These are phyloP conservation scores for Solanum okadae DNA, from an alignment of 257 asterid species.

Conservation along the genomic window DNA sequence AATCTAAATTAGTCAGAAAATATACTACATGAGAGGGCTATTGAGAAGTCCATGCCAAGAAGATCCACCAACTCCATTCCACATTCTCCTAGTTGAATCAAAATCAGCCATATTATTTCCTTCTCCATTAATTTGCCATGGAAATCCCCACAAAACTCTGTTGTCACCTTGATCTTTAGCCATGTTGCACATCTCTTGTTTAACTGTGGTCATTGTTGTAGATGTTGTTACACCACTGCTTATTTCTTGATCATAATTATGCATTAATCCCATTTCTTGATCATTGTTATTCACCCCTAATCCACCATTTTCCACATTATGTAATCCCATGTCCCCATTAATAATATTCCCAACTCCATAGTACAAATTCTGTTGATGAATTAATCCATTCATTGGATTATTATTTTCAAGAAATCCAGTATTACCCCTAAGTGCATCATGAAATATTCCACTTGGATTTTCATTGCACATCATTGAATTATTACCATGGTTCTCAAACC, in stretches of 20 bases:
- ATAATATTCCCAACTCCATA: constrained; percentile 16
- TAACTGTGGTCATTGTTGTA: constrained; percentile 32
- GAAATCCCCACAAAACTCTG: constrained; percentile 66
- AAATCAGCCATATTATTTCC: constrained; percentile 20
- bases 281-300: constrained; percentile 5
- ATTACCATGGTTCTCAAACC: constrained; percentile 20
- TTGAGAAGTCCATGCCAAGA: constrained; percentile 90
- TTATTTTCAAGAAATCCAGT: constrained; percentile 29
- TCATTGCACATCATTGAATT: constrained; percentile 21
- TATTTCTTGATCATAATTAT: constrained; percentile 24
- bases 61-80: constrained; percentile 42
- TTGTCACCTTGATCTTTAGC: constrained; percentile 12
- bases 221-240: constrained; percentile 14
- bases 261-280: constrained; percentile 26
- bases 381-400: constrained; percentile 23
- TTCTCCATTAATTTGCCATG: constrained; percentile 48
- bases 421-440: constrained; percentile 28
- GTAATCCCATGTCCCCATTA: constrained; percentile 4
- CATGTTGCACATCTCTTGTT: constrained; percentile 46
- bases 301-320: constrained; percentile 24
- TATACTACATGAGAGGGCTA: constrained; percentile 56
- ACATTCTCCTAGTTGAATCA: constrained; percentile 39
- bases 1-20: not conserved
- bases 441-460: not conserved
- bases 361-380: constrained; percentile 5